phyloP scores from a whole-genome alignment of 176 grass and related monocot genomes.

The Juncus effusus region DNA sequence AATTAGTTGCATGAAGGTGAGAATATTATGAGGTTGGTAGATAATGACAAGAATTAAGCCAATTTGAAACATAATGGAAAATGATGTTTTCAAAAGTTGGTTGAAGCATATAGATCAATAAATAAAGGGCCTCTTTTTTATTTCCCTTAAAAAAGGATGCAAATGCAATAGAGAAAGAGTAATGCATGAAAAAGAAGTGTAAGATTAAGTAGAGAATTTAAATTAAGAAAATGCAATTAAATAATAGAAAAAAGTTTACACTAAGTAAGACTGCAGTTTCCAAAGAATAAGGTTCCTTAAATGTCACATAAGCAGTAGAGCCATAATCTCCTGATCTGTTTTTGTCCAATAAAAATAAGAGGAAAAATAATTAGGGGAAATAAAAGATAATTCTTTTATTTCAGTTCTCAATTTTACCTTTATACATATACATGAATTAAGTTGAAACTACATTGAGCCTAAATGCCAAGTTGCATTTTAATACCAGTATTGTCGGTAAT shows the following conservation, averaged over 20 bases:
- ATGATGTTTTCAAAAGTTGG: neutral
- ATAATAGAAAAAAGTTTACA: conserved; percentile 45
- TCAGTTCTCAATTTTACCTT: too few species aligned
- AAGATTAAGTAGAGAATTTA: conserved; percentile 9
- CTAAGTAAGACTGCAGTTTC: conserved; percentile 90
- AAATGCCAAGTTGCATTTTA: too few species aligned
- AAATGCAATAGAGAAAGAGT: conserved; percentile 16
- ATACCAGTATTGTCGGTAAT: too few species aligned
- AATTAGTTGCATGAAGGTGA: too few species aligned
- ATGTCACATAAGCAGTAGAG: conserved; percentile 92
- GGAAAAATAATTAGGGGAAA: neutral
- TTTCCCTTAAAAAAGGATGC: neutral
- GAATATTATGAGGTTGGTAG: too few species aligned
- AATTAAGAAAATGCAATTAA: conserved; percentile 7
- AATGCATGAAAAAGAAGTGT: neutral
- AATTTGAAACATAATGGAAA: too few species aligned
- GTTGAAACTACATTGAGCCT: too few species aligned
- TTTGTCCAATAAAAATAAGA: conserved; percentile 30
- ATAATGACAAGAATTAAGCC: too few species aligned
- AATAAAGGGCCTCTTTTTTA: neutral
- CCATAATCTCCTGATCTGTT: conserved; percentile 71
- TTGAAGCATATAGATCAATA: neutral
- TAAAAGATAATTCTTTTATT: neutral
- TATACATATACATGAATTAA: too few species aligned
- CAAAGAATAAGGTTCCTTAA: conserved; percentile 81